Evolutionary conservation across 306 rosid genomes (phyloP).

Genomic region (Cyclanthera cordifolia): DNA sequence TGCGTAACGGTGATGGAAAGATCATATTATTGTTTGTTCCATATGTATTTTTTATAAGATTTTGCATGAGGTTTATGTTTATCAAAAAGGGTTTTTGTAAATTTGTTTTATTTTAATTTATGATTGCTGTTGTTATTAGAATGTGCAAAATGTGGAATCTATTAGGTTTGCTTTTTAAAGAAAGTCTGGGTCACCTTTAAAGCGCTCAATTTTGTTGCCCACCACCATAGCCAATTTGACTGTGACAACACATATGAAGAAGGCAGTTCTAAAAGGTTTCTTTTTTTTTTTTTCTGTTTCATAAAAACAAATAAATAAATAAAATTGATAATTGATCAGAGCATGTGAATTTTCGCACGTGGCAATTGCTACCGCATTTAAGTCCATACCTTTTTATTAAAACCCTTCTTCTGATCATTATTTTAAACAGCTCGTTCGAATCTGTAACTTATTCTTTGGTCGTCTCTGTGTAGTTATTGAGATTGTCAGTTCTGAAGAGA

Average conservation of each 20-base stretch:
- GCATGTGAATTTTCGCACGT: constrained; percentile 3
- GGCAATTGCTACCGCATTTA: not conserved
- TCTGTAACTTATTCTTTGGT: not conserved
- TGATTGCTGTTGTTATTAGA: not conserved
- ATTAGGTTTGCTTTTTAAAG: constrained; percentile 1
- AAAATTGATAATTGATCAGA: not conserved
- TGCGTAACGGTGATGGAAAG: not conserved
- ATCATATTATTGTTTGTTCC: not conserved
- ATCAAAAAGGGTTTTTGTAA: too few relatives aligned
- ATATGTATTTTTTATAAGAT: not conserved
- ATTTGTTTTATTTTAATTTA: not conserved
- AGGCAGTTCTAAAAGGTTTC: not conserved
- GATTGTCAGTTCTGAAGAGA: not conserved
- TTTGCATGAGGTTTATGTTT: not conserved
- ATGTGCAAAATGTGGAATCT: not conserved
- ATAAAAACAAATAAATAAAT: too few relatives aligned
- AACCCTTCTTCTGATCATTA: not conserved
- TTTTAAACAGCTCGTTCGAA: not conserved
- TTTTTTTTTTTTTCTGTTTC: not conserved
- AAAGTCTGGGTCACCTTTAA: not conserved
- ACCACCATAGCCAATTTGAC: not conserved
- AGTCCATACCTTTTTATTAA: not conserved
- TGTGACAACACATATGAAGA: not conserved
- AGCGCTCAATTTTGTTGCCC: not conserved
- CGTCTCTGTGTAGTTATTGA: not conserved